Evolutionary conservation across 768 basidiomycete genomes (phyloP), one percentile per base, ranked within the genome.

Genomic region (Lactifluus volemus): DNA sequence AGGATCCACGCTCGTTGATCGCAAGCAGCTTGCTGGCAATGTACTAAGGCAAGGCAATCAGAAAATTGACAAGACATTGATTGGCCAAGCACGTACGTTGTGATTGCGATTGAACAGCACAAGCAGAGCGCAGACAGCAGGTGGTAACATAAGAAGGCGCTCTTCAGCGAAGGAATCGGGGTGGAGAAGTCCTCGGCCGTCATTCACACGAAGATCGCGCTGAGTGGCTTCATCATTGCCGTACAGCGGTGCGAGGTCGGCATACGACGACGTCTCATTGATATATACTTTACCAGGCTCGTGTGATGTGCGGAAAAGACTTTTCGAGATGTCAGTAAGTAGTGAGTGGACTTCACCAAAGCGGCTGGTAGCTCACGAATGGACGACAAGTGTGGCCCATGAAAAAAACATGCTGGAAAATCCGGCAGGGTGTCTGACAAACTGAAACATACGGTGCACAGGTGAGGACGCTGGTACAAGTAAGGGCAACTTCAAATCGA

Each of bases 101-200:
- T 93, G 91, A 63, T 93, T 93, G n/a, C 91, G 80, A 68, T 79
- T 89, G 78, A 92, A 93, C n/a, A 91, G 70, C 19, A 92, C 80
- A 21, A 93, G 78, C n/a, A 92, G 70, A 4, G 79, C 83, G 60
- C 85, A 83, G 54, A 84, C 83, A 1, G 83, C 84, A 0, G 90
- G 90, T 1, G 91, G 91, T n/a, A 92, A 81, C 8, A 89, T 76
- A 25, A 91, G 74, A 5, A 93, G 73, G 42, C 91, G 77, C 62
- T 91, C 85, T 69, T 93, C 92, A 0, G 88, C 83, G 68, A 92
- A 93, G 0, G 79, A 76, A 59, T 93, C 91, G 2, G 85, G 86
- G 63, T 78, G 73, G 6, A 93, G 75, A 29, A 78, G 70, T 0
- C 91, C 91, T 17, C 80, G 79, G 6, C 91, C 91, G 63, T 85